phyloP scores from a whole-genome alignment of 169 alveolate species.

The Ichthyophthirius multifiliis region DNA sequence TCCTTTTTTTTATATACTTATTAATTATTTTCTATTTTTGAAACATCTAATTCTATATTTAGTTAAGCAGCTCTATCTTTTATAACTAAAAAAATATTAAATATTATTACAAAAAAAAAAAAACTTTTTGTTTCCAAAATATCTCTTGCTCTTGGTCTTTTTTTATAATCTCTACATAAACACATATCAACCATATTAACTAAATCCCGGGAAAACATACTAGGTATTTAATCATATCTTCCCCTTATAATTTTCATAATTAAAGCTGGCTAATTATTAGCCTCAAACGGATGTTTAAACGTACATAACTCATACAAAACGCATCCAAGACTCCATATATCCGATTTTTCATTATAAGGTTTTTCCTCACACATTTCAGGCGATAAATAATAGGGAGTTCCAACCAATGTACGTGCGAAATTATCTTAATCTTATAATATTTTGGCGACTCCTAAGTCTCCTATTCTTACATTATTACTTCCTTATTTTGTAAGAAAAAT shows the following conservation, averaged over 20 bases:
- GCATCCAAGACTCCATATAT: slow-evolving; percentile 99
- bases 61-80: slow-evolving; percentile 17
- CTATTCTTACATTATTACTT: slow-evolving; percentile 72
- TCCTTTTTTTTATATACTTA: neutral
- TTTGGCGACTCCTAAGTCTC: slow-evolving; percentile 88
- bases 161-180: slow-evolving; percentile 56
- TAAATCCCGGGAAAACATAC: slow-evolving; percentile 61
- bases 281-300: slow-evolving; percentile 89
- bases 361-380: slow-evolving; percentile 99
- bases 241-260: slow-evolving; percentile 82
- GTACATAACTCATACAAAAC: slow-evolving; percentile 90
- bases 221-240: slow-evolving; percentile 66
- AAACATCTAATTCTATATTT: neutral
- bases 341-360: slow-evolving; percentile 98
- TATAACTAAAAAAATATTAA: slow-evolving; percentile 12
- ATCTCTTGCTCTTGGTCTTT: slow-evolving; percentile 72
- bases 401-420: slow-evolving; percentile 96
- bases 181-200: slow-evolving; percentile 60
- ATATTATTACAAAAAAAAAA: slow-evolving; percentile 1
- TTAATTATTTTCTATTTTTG: neutral
- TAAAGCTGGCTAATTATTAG: slow-evolving; percentile 85
- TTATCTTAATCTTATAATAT: slow-evolving; percentile 92
- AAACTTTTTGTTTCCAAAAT: slow-evolving; percentile 52
- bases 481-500: slow-evolving; percentile 77
- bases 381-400: slow-evolving; percentile 99